These are phyloP conservation scores for Schizosaccharomyces japonicus DNA, from an alignment of 805 yeast species.

Conservation along the genomic window DNA sequence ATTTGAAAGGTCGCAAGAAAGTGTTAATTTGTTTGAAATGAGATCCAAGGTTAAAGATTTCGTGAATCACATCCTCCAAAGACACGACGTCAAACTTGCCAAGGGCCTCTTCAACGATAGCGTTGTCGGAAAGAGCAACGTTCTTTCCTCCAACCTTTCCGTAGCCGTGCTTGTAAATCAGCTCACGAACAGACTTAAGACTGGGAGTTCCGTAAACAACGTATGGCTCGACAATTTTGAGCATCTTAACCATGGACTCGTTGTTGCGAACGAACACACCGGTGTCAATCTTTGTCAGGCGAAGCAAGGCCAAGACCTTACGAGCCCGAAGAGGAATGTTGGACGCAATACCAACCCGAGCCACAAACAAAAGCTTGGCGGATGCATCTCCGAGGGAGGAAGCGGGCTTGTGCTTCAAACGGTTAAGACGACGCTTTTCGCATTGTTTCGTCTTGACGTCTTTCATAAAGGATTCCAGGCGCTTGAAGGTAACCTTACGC, in stretches of 20 bases:
- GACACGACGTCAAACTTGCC: conserved; percentile 57
- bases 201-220: conserved; percentile 65
- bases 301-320: conserved; percentile 53
- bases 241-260: conserved; percentile 55
- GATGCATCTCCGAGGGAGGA: conserved; percentile 74
- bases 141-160: conserved; percentile 64
- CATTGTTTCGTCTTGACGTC: conserved; percentile 78
- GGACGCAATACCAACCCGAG: conserved; percentile 58
- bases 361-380: conserved; percentile 42
- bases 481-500: conserved; percentile 46
- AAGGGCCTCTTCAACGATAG: conserved; percentile 43
- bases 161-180: conserved; percentile 64
- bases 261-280: conserved; percentile 59
- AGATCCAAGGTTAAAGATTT: conserved; percentile 62
- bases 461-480: conserved; percentile 82
- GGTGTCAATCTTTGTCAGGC: conserved; percentile 57
- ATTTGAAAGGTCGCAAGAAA: conserved; percentile 71
- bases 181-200: conserved; percentile 46
- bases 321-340: conserved; percentile 65
- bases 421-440: conserved; percentile 52
- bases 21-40: conserved; percentile 67
- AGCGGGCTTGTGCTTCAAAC: conserved; percentile 85
- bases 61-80: conserved; percentile 59
- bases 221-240: conserved; percentile 60
- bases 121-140: conserved; percentile 44